phyloP scores from a whole-genome alignment of 2,329 filamentous ascomycete species.

The Penicillium sp. region DNA sequence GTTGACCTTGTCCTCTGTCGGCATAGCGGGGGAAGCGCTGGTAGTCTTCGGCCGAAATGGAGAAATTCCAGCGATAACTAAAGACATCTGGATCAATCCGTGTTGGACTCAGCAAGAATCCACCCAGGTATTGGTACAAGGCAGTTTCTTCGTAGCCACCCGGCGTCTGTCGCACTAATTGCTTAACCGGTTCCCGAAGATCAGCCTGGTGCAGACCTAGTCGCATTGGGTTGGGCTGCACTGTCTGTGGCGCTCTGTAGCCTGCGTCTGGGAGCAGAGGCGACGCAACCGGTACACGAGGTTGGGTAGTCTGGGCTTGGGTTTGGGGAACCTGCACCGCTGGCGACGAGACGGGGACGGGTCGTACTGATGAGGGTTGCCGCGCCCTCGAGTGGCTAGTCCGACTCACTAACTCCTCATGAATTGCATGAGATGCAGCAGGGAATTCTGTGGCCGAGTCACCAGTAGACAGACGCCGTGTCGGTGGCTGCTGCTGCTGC shows the following conservation, averaged over 20 bases:
- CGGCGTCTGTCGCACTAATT: constrained; percentile 33
- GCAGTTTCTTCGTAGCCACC: constrained; percentile 32
- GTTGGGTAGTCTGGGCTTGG: neutral
- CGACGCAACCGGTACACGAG: neutral
- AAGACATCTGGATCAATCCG: constrained; percentile 35
- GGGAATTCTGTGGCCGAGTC: neutral
- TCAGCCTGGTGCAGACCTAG: constrained; percentile 62
- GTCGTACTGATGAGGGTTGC: neutral
- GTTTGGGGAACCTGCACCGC: neutral
- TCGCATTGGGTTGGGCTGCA: constrained; percentile 26
- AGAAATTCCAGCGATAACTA: constrained; percentile 44
- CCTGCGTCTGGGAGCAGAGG: constrained; percentile 23
- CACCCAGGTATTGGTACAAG: constrained; percentile 46
- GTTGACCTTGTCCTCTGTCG: constrained; percentile 28
- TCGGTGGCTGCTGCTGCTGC: too few species aligned
- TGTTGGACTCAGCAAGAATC: constrained; percentile 40
- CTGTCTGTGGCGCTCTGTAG: constrained; percentile 22
- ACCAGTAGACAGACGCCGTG: neutral
- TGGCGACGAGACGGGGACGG: neutral
- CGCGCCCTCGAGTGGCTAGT: neutral
- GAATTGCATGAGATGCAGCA: neutral
- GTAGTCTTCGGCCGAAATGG: constrained; percentile 39
- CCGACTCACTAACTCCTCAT: neutral
- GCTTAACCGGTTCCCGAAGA: constrained; percentile 60
- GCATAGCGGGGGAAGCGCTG: constrained; percentile 41